Percentiles rank a stretch among this genome's conserved stretches.
These are phyloP conservation scores for Neurospora sp. DNA, from an alignment of 495 filamentous ascomycete genomes.

Conservation along the genomic window DNA sequence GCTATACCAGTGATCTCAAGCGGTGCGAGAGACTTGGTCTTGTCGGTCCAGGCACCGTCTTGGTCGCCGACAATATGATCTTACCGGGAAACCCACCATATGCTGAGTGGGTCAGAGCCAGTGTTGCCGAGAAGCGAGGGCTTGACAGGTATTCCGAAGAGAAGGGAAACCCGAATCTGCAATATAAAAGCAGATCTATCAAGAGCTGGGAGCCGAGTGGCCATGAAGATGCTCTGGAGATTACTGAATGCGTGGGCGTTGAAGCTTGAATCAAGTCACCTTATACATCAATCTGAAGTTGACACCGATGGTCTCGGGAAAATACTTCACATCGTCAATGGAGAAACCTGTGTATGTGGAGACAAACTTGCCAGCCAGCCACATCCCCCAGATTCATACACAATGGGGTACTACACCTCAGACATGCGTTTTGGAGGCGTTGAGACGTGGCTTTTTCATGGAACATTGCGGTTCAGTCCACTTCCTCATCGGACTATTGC, in stretches of 20 bases:
- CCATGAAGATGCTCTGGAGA: constrained; percentile 59
- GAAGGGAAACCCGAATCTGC: constrained; percentile 57
- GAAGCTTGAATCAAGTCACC: constrained; percentile 2
- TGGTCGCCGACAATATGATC: constrained; percentile 66
- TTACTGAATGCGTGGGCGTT: constrained; percentile 50
- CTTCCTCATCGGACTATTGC: not conserved
- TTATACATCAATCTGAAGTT: not conserved
- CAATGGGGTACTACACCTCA: not conserved
- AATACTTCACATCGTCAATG: no score
- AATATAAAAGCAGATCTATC: constrained; percentile 55
- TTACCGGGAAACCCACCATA: constrained; percentile 69
- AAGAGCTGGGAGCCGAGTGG: constrained; percentile 61
- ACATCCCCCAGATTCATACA: not conserved
- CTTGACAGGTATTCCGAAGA: constrained; percentile 24
- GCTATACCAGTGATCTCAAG: constrained; percentile 61
- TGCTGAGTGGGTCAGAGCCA: constrained; percentile 52
- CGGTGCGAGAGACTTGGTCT: constrained; percentile 57
- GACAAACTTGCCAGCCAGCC: not conserved
- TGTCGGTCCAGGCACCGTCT: constrained; percentile 48
- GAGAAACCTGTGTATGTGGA: not conserved
- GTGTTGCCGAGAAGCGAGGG: constrained; percentile 37
- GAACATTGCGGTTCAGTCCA: no score
- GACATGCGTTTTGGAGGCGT: not conserved
- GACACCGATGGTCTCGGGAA: not conserved
- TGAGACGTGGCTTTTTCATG: not conserved